Evolutionary conservation across 2,329 filamentous ascomycete species (phyloP).

Genomic region (Stromatinia cepivora): DNA sequence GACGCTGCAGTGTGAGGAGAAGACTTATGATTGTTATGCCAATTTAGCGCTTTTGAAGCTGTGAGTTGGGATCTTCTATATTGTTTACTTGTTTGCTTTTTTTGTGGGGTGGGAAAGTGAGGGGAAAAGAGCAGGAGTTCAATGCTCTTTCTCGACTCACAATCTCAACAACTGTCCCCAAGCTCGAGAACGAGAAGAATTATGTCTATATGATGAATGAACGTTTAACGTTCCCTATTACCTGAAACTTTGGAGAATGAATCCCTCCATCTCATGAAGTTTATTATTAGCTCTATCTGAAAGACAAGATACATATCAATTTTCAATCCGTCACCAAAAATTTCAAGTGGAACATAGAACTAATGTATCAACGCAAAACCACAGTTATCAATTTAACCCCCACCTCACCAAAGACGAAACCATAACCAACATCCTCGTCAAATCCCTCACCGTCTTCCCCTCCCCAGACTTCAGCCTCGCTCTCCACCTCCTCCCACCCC

Average conservation of each 20-base stretch:
- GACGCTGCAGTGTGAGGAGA: constrained; percentile 88
- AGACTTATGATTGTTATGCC: constrained; percentile 93
- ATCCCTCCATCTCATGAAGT: constrained; percentile 66
- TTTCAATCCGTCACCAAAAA: constrained; percentile 22
- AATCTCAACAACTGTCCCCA: neutral
- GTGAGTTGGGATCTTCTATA: constrained; percentile 59
- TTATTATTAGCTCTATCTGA: constrained; percentile 78
- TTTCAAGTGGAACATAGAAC: neutral
- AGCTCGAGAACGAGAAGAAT: constrained; percentile 23
- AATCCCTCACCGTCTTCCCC: constrained; percentile 95
- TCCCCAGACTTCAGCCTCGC: constrained; percentile 92
- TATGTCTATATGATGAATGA: constrained; percentile 66
- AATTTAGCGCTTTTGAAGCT: constrained; percentile 95
- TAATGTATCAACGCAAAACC: constrained; percentile 21
- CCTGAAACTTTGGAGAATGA: constrained; percentile 67
- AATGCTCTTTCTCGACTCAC: neutral
- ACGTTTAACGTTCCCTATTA: constrained; percentile 97
- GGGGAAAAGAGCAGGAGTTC: neutral
- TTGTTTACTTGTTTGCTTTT: neutral
- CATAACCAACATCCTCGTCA: constrained; percentile 98
- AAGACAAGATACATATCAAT: constrained; percentile 30
- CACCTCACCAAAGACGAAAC: constrained; percentile 96
- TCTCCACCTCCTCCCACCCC: constrained; percentile 88
- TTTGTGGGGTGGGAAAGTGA: neutral
- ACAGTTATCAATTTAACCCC: constrained; percentile 98